phyloP scores from a whole-genome alignment of 305 asterid genomes.

The Fraxinus greggii region DNA sequence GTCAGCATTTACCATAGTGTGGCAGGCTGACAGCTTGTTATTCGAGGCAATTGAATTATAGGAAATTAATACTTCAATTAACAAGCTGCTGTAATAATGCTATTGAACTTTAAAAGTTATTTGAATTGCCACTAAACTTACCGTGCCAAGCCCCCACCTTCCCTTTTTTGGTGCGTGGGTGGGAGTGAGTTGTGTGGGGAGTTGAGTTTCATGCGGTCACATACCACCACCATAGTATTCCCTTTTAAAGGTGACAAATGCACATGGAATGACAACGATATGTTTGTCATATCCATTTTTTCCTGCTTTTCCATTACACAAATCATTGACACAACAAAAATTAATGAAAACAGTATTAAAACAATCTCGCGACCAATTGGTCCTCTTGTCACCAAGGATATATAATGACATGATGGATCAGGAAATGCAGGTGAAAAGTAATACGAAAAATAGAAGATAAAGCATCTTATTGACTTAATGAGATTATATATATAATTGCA shows the following conservation, averaged over 20 bases:
- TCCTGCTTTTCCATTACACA: not conserved
- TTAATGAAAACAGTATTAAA: not conserved
- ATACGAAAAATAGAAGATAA: not conserved
- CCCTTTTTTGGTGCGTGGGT: not conserved
- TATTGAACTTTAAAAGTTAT: not conserved
- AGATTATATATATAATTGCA: not conserved
- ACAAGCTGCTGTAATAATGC: not conserved
- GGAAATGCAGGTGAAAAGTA: not conserved
- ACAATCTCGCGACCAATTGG: not conserved
- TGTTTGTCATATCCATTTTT: not conserved
- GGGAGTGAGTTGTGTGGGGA: not conserved
- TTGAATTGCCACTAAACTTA: not conserved
- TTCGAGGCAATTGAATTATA: too few relatives aligned
- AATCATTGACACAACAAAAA: not conserved
- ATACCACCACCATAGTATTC: not conserved
- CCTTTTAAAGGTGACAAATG: not conserved
- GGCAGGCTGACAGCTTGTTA: too few relatives aligned
- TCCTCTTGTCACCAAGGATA: not conserved
- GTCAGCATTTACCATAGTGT: too few relatives aligned
- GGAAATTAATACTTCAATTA: too few relatives aligned
- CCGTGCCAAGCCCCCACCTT: not conserved
- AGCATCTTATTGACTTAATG: not conserved
- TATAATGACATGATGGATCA: not conserved
- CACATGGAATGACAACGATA: slow-evolving; percentile 5
- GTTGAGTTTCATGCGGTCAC: not conserved